Base-by-base conservation (phyloP, 208 protist species). In the Acanthamoeba divionensis region DNA sequence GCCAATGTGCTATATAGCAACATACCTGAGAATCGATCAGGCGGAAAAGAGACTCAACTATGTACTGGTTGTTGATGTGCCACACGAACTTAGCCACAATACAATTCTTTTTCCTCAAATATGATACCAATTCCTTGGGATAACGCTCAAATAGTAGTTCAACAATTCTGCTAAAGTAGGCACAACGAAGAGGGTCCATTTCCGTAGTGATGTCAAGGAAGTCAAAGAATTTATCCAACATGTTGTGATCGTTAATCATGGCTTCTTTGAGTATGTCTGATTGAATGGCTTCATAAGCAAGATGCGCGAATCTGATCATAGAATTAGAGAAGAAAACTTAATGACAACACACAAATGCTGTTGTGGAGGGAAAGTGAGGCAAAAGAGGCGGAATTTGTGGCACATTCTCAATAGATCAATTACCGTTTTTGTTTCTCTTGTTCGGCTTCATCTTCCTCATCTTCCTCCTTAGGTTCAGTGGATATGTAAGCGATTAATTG, bases 1-100 rank as follows among this genome's bases (percentile, higher is more conserved):
- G 36, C 36, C 1, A 41, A 41, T 41, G 36, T n/a, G n/a, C n/a
- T n/a, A n/a, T 5, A 41, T 41, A 41, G 36, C 36, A 41, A 5
- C 36, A 41, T 41, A 41, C 36, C 55, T 63, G 55, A 24, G 67
- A 79, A 48, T 79, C 67, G 31, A 79, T 79, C 9, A 79, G 26
- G 26, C 67, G 67, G 67, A 79, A 79, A 31, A 79, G 67, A 21
- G 38, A 54, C 33, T 79, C 67, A 9, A 79, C 67, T n/a, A 79
- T 79, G 67, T 79, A 79, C 44, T 79, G 67, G 67, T 79, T 79
- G 67, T 79, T 79, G 67, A 79, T 79, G 67, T 79, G 67, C 67
- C 67, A 79, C 12, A 79, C 67, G 44, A 79, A 79, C 67, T 79
- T 79, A 6, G 67, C 67, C 26, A 79, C 67, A 31, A 79, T 31